Evolutionary conservation across 2,329 filamentous ascomycete species (phyloP), one percentile per base, ranked within the genome.

Genomic region (Taxawa tesnikishii): DNA sequence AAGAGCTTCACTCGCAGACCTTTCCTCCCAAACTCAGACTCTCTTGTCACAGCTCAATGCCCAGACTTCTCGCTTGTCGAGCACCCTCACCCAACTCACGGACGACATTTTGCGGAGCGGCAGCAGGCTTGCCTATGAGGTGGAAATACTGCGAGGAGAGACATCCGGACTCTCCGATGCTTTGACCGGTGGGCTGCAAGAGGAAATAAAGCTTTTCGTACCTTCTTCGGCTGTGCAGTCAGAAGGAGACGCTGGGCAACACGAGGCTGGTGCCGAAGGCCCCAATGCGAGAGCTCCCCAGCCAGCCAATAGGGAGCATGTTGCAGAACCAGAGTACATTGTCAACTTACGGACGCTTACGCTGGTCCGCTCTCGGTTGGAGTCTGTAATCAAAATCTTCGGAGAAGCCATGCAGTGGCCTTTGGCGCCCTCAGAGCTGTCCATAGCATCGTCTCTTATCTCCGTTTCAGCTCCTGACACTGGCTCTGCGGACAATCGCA

Each of bases 371-470:
- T 62, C 73, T 2, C 79, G 85, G n/a, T 69, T 98, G 11, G 87
- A 96, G 42, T 71, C 76, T 2, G 87, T 96, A 15, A 85, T 96
- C 48, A 81, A 83, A 54, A 80, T 79, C 1, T 98, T 98, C 54
- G 88, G 87, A 25, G 80, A 92, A 46, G 88, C 90, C 18, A 94
- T 96, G 83, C 80, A 92, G 45, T 96, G 93, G 69, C 80, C 83
- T 1, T 75, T 94, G 30, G 83, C 88, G 1, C 87, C 88, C 0
- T 92, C 83, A 0, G 85, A 94, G 50, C 73, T 92, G 35, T 87
- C 83, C 1, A 81, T 90, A 33, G 73, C 79, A 28, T 88, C 83
- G 1, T 85, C 82, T 0, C 85, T 94, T 48, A 75, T 94, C 28
- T 92, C 83, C 5, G 84, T 94, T 9, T 93, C 87, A 0, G 83